Conservation (phyloP, 2,329 filamentous ascomycete species). For the Clonostachys sp. region DNA sequence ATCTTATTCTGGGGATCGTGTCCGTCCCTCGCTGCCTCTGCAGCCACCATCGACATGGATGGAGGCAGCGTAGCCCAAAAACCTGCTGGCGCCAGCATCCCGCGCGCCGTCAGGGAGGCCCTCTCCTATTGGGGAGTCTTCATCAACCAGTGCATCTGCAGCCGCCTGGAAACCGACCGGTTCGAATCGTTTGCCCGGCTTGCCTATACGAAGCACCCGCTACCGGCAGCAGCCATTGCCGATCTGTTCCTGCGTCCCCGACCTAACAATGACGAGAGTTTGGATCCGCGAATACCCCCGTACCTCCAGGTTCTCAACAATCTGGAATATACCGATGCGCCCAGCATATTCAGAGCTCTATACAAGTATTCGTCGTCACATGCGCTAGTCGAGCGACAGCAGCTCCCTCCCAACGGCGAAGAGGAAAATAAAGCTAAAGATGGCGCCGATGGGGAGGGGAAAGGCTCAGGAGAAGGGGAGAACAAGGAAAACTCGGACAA, state of each 20-base stretch:
- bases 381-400: conserved; percentile 16
- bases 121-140: conserved; percentile 44
- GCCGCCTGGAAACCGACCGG: conserved; percentile 45
- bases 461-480: conserved; percentile 9
- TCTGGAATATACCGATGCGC: conserved; percentile 45
- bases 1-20: too few relatives aligned
- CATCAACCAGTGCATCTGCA: conserved; percentile 40
- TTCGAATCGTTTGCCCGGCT: conserved; percentile 48
- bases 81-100: conserved; percentile 9
- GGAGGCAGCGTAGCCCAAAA: too few relatives aligned
- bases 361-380: conserved; percentile 54
- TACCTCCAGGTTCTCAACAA: conserved; percentile 54
- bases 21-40: too few relatives aligned
- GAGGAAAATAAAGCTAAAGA: background rate
- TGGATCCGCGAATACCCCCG: conserved; percentile 55
- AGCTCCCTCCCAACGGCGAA: conserved; percentile 2
- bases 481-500: conserved; percentile 8
- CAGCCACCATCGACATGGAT: too few relatives aligned
- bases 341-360: conserved; percentile 49
- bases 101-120: conserved; percentile 16
- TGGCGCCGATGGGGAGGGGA: background rate
- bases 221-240: conserved; percentile 46
- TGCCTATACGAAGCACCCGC: conserved; percentile 44
- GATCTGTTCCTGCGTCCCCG: conserved; percentile 55
- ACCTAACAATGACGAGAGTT: conserved; percentile 36